Evolutionary conservation across 1,139 yeast species (phyloP).

Genomic region (Saccharomyces uvarum): DNA sequence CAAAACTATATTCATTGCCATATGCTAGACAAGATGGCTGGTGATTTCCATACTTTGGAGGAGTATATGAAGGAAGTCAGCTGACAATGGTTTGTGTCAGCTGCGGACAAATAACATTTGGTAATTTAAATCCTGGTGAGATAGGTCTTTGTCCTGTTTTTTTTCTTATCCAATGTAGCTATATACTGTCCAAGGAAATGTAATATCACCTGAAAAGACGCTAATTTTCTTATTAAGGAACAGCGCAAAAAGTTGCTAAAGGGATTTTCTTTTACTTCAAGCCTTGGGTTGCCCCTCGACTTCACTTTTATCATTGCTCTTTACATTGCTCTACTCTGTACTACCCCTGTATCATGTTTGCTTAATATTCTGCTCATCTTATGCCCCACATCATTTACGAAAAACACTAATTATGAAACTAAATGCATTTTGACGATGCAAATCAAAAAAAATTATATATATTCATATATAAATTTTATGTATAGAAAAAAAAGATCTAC

Average conservation of each 20-base stretch:
- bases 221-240: not conserved
- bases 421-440: not conserved
- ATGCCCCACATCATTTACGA: not conserved
- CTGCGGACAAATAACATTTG: not conserved
- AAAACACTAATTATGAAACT: not conserved
- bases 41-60: constrained; percentile 21
- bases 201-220: not conserved
- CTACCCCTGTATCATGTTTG: not conserved
- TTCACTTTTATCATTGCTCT: not conserved
- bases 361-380: not conserved
- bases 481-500: not conserved
- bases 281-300: not conserved
- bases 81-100: not conserved
- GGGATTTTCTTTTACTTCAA: not conserved
- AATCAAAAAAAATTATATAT: not conserved
- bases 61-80: constrained; percentile 12
- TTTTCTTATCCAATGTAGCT: not conserved
- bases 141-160: not conserved
- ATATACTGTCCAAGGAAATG: not conserved
- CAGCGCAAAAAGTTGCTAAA: not conserved
- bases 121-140: constrained; percentile 1
- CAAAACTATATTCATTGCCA: constrained; percentile 26
- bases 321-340: not conserved
- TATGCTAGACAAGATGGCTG: constrained; percentile 23
- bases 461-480: not conserved